A percentile compares a stretch with the other conserved stretches of the same genome.
Conservation (phyloP, 1,139 yeast genomes). For the Geotrichum klebahnii region DNA sequence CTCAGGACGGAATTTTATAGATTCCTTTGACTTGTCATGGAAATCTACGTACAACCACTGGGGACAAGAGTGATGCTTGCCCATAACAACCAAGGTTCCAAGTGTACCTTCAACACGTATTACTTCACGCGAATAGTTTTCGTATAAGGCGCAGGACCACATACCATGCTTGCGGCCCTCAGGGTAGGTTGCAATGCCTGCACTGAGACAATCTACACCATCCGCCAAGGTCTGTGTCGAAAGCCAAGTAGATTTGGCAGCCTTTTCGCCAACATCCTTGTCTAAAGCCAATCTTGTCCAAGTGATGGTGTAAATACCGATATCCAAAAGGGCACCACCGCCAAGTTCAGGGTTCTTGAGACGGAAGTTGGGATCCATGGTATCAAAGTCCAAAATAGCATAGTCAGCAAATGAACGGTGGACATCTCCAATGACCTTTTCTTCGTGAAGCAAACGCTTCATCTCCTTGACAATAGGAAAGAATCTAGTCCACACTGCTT, state of each 20-base stretch:
- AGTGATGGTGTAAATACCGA: slow-evolving; percentile 57
- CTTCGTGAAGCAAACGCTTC: slow-evolving; percentile 44
- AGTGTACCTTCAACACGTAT: slow-evolving; percentile 36
- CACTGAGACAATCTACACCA: slow-evolving; percentile 35
- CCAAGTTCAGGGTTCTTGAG: slow-evolving; percentile 47
- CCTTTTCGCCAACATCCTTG: slow-evolving; percentile 33
- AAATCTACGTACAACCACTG: slow-evolving; percentile 28
- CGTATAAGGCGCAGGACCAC: slow-evolving; percentile 33
- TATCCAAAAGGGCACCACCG: slow-evolving; percentile 59
- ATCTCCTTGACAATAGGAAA: slow-evolving; percentile 50
- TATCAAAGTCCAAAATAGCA: slow-evolving; percentile 35
- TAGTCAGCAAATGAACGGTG: slow-evolving; percentile 44
- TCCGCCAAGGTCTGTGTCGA: slow-evolving; percentile 29
- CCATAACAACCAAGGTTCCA: slow-evolving; percentile 36
- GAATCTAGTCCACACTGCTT: slow-evolving; percentile 63
- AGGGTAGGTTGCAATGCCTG: slow-evolving; percentile 33
- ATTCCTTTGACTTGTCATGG: slow-evolving; percentile 17
- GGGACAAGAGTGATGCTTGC: slow-evolving; percentile 34
- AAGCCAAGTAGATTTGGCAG: slow-evolving; percentile 27
- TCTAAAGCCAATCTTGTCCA: slow-evolving; percentile 38
- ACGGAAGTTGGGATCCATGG: slow-evolving; percentile 36
- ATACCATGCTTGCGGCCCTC: slow-evolving; percentile 33
- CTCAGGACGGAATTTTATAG: slow-evolving; percentile 5
- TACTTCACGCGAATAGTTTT: slow-evolving; percentile 28
- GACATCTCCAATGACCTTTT: slow-evolving; percentile 48